Conservation (phyloP, 495 filamentous ascomycete genomes). For the Talaromyces nanjingensis region DNA sequence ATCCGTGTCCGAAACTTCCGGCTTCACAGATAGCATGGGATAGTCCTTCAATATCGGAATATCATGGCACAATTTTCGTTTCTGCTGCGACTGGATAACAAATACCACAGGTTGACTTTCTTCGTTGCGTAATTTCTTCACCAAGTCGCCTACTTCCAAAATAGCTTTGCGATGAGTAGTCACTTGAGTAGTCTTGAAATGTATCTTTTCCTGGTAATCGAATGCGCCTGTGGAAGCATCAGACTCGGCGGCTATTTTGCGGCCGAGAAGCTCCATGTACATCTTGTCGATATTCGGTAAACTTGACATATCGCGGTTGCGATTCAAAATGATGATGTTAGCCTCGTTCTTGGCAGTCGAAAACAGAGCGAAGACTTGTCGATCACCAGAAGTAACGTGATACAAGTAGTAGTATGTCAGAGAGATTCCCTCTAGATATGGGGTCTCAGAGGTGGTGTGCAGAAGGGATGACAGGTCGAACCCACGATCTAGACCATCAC, state of each 20-base stretch:
- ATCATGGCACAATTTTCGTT: conserved; percentile 71
- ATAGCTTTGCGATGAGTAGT: conserved; percentile 83
- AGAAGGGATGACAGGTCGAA: conserved; percentile 80
- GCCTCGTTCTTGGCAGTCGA: conserved; percentile 76
- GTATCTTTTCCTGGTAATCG: conserved; percentile 78
- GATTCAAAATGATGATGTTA: conserved; percentile 78
- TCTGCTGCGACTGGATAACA: conserved; percentile 85
- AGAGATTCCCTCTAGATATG: conserved; percentile 62
- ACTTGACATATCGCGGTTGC: conserved; percentile 66
- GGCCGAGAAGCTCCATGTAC: conserved; percentile 68
- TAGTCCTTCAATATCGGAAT: conserved; percentile 80
- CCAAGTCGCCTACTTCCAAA: conserved; percentile 72
- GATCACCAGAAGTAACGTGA: conserved; percentile 81
- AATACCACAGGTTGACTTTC: conserved; percentile 73
- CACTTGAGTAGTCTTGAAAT: conserved; percentile 79
- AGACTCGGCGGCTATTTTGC: conserved; percentile 55
- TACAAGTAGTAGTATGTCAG: conserved; percentile 86
- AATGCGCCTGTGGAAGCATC: conserved; percentile 72
- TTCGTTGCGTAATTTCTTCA: conserved; percentile 83
- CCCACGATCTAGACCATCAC: conserved; percentile 85
- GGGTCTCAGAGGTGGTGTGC: conserved; percentile 53
- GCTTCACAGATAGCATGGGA: conserved; percentile 70
- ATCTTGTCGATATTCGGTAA: conserved; percentile 87
- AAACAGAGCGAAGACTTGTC: conserved; percentile 90
- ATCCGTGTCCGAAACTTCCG: conserved; percentile 76